Evolutionary conservation across 352 stramenopile genomes (phyloP), one percentile per base, ranked within the genome.

Genomic region (Pythium volutum): DNA sequence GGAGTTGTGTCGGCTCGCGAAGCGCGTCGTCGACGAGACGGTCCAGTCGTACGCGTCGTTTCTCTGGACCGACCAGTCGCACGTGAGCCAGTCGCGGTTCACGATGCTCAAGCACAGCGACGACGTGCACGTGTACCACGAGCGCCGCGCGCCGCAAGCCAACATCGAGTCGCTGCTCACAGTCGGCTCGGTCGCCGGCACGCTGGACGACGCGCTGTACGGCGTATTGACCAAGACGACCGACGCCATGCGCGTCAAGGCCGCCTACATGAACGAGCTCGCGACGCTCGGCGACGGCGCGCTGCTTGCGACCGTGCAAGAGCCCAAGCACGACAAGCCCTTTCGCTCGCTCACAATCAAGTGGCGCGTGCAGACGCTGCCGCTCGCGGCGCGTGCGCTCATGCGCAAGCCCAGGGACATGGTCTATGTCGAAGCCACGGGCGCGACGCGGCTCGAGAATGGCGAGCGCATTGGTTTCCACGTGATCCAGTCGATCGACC

Each of bases 381-480:
- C 55, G 4, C 46, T 66, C 68, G 66, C 34, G 16, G 31, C 77
- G 27, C 71, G 71, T n/a, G 36, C 77, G 0, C 51, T 79, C 10
- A 71, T 82, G 33, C 43, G 10, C 43, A 81, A 76, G 59, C 79
- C 79, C 23, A 66, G 74, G 33, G 79, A 87, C 50, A 69, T 82
- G n/a, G 76, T 87, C 14, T 80, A 79, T 58, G 56, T 86, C 46
- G 76, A 89, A 45, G 61, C 71, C 9, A 87, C 76, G 11, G 77
- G 79, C 12, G 59, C 70, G 6, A 66, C 58, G 0, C 36, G 62
- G n/a, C 55, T 84, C 3, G 39, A 33, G 0, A 79, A 60, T 2
- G 74, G 77, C 16, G 75, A 86, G 31, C 77, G 70, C 16, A 62
- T 87, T 2, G 77, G 75, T 20, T 89, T 81, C 48, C 75, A 86